A percentile compares a stretch with the other conserved stretches of the same genome.
These are phyloP conservation scores for Maudiozyma barnettii DNA, from an alignment of 805 yeast genomes.

Conservation along the genomic window DNA sequence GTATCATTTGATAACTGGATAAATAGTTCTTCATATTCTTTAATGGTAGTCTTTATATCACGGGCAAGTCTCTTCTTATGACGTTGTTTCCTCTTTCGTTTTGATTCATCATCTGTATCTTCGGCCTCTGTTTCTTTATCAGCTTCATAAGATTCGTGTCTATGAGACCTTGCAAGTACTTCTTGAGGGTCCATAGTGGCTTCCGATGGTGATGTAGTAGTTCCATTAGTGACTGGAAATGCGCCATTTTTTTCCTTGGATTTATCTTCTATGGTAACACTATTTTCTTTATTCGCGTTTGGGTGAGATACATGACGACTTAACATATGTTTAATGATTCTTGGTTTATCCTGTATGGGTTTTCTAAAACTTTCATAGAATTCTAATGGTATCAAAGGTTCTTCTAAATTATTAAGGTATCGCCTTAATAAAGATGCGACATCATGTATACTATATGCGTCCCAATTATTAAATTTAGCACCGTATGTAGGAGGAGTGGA, in stretches of 20 bases:
- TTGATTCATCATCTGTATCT: conserved; percentile 9
- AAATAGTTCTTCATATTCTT: conserved; percentile 61
- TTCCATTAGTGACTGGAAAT: background rate
- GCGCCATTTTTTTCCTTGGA: background rate
- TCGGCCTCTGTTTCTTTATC: conserved; percentile 11
- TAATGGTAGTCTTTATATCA: conserved; percentile 60
- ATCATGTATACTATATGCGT: conserved; percentile 90
- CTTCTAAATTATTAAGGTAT: conserved; percentile 78
- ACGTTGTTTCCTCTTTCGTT: conserved; percentile 34
- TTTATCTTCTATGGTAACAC: conserved; percentile 1
- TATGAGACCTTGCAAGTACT: background rate
- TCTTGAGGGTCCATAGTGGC: background rate
- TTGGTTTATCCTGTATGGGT: conserved; percentile 58
- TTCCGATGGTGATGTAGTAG: background rate
- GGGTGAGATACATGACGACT: conserved; percentile 33
- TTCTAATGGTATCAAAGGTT: conserved; percentile 77
- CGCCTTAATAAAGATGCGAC: conserved; percentile 87
- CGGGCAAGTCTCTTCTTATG: conserved; percentile 49
- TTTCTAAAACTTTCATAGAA: conserved; percentile 70
- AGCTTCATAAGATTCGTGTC: conserved; percentile 7
- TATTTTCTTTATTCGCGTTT: conserved; percentile 27
- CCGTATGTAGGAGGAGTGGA: conserved; percentile 88
- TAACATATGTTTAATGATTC: conserved; percentile 57
- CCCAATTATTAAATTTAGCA: conserved; percentile 70
- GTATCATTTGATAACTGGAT: conserved; percentile 65